Evolutionary conservation across 768 basidiomycete species (phyloP).

Genomic region (Naganishia vishniacii): DNA sequence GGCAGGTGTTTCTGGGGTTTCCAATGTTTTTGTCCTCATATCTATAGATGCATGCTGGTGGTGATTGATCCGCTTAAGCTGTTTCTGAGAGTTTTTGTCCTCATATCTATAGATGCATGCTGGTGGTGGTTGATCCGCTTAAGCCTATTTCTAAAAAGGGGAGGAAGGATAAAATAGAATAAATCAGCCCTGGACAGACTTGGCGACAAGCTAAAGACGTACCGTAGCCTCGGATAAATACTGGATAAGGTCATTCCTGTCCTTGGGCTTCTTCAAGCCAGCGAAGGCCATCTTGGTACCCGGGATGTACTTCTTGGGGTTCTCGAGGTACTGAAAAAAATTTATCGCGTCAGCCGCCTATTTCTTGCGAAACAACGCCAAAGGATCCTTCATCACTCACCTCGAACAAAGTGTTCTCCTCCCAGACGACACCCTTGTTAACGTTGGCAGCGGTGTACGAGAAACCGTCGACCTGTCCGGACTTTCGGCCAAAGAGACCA

Average conservation of each 20-base stretch:
- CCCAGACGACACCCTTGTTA: slow-evolving; percentile 86
- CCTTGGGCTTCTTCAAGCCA: slow-evolving; percentile 97
- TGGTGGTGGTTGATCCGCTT: slow-evolving; percentile 12
- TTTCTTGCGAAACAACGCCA: neutral
- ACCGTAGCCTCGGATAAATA: slow-evolving; percentile 51
- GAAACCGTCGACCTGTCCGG: slow-evolving; percentile 78
- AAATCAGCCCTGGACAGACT: too few species aligned
- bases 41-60: slow-evolving; percentile 7
- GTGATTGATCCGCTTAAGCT: slow-evolving; percentile 17
- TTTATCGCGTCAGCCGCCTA: neutral
- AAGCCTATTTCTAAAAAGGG: neutral
- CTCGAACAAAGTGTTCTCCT: slow-evolving; percentile 83
- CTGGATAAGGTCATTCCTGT: slow-evolving; percentile 88
- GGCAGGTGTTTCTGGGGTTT: neutral
- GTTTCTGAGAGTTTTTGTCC: slow-evolving; percentile 4
- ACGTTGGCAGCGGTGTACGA: slow-evolving; percentile 92
- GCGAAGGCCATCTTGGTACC: slow-evolving; percentile 99
- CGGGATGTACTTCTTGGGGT: slow-evolving; percentile 93
- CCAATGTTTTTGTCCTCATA: slow-evolving; percentile 4
- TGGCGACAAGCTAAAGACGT: neutral
- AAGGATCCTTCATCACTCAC: slow-evolving; percentile 23
- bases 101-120: slow-evolving; percentile 8
- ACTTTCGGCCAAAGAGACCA: slow-evolving; percentile 63
- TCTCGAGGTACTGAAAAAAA: slow-evolving; percentile 54
- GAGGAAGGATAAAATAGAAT: too few species aligned